Percentiles rank a stretch among this genome's conserved stretches.
These are phyloP conservation scores for Amanita phalloides DNA, from an alignment of 768 basidiomycete genomes.

Conservation along the genomic window DNA sequence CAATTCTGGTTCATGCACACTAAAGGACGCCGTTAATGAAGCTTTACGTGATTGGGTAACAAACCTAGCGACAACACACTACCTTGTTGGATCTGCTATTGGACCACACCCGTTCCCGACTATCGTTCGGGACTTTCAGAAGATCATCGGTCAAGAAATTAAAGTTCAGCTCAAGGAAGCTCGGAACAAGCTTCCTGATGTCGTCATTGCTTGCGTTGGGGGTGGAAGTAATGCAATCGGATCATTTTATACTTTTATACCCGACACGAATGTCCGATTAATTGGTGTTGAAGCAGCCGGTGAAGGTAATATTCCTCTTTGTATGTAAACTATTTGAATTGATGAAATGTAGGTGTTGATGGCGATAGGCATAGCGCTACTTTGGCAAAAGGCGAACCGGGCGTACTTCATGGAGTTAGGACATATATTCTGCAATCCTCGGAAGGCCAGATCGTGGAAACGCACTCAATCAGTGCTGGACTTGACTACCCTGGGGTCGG, in stretches of 20 bases:
- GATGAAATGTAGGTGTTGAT: conserved; percentile 46
- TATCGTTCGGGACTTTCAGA: conserved; percentile 96
- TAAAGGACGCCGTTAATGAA: conserved; percentile 98
- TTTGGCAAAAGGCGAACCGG: conserved; percentile 81
- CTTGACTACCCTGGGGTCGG: conserved; percentile 97
- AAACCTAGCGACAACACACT: conserved; percentile 88
- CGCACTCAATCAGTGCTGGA: conserved; percentile 94
- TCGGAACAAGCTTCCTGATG: conserved; percentile 84
- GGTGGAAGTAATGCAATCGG: conserved; percentile 98
- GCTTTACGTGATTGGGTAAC: conserved; percentile 99
- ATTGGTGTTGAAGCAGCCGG: conserved; percentile 97
- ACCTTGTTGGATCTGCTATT: conserved; percentile 94
- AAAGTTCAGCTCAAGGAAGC: conserved; percentile 68
- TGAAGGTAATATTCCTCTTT: conserved; percentile 48
- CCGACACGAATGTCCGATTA: conserved; percentile 73
- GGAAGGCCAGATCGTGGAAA: conserved; percentile 91
- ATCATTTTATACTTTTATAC: conserved; percentile 94
- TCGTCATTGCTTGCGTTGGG: conserved; percentile 93
- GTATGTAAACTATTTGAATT: not conserved
- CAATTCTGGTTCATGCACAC: conserved; percentile 83
- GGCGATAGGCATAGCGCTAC: conserved; percentile 90
- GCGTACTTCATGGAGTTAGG: conserved; percentile 91
- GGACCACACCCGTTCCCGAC: conserved; percentile 99
- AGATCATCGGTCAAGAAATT: conserved; percentile 91
- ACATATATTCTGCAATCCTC: conserved; percentile 89